Evolutionary conservation across 2,329 filamentous ascomycete genomes (phyloP).

Genomic region (Neonectria neomacrospora): DNA sequence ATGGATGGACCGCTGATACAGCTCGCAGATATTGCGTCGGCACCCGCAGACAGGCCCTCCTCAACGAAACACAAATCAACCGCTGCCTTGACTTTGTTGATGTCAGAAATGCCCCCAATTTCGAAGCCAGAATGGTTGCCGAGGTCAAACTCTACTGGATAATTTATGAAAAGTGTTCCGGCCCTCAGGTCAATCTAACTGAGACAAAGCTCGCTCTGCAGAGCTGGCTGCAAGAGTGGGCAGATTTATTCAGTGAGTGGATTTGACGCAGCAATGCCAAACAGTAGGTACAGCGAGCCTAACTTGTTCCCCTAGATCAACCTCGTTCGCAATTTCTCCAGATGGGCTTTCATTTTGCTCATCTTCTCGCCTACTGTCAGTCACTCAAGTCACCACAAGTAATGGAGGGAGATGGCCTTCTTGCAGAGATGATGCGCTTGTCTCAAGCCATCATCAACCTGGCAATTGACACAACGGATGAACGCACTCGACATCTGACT

Average conservation of each 20-base stretch:
- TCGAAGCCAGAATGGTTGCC: constrained; percentile 43
- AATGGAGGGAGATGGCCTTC: constrained; percentile 20
- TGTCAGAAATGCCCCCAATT: constrained; percentile 34
- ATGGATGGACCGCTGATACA: not conserved
- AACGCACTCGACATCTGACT: constrained; percentile 43
- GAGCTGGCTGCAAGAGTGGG: constrained; percentile 40
- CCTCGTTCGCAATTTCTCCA: constrained; percentile 46
- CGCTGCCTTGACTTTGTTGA: constrained; percentile 31
- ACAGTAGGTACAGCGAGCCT: not conserved
- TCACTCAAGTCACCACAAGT: constrained; percentile 34
- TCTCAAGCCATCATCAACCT: constrained; percentile 43
- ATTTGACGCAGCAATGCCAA: too few species aligned
- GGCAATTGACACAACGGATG: constrained; percentile 44
- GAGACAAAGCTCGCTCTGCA: constrained; percentile 29
- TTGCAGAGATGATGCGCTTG: constrained; percentile 40
- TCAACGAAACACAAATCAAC: constrained; percentile 37
- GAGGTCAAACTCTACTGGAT: constrained; percentile 46
- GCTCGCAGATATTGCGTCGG: constrained; percentile 42
- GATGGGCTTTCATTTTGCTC: constrained; percentile 46
- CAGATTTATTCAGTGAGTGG: constrained; percentile 34
- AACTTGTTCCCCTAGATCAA: constrained; percentile 30
- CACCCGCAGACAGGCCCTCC: constrained; percentile 35
- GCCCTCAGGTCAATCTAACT: constrained; percentile 16
- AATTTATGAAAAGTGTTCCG: constrained; percentile 37
- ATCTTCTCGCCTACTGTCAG: constrained; percentile 40